A percentile compares a stretch with the other conserved stretches of the same genome.
These are phyloP conservation scores for Chaetomidium leptoderma DNA, from an alignment of 495 filamentous ascomycete species.

Conservation along the genomic window DNA sequence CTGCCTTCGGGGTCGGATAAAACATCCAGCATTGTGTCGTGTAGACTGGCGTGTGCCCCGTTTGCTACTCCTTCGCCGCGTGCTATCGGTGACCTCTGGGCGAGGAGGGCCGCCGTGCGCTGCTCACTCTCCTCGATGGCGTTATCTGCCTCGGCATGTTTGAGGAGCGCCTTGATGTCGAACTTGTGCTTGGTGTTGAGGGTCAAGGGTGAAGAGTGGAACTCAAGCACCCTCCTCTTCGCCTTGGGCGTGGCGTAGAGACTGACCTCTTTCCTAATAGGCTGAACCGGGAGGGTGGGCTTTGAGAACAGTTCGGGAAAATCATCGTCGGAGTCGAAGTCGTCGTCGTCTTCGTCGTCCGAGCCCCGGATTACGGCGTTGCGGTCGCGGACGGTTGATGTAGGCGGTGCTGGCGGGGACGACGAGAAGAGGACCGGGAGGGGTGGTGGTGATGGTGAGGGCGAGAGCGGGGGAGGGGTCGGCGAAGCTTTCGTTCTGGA, in stretches of 20 bases:
- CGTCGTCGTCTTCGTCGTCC: conserved; percentile 23
- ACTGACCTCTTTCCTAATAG: background rate
- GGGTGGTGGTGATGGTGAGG: conserved; percentile 13
- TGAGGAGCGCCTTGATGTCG: conserved; percentile 61
- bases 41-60: conserved; percentile 21
- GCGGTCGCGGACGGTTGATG: conserved; percentile 26
- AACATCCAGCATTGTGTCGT: conserved; percentile 39
- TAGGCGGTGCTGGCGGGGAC: conserved; percentile 30
- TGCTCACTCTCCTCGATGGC: conserved; percentile 55
- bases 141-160: conserved; percentile 54
- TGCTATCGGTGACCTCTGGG: conserved; percentile 29
- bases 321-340: conserved; percentile 16
- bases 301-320: conserved; percentile 14
- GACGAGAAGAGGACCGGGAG: conserved; percentile 22
- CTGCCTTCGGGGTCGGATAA: conserved; percentile 46
- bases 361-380: conserved; percentile 56
- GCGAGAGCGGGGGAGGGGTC: conserved; percentile 15
- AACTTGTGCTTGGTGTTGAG: conserved; percentile 59
- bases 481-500: conserved; percentile 14
- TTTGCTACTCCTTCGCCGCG: conserved; percentile 18
- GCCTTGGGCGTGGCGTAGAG: conserved; percentile 33
- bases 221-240: conserved; percentile 38
- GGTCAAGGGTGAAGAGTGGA: conserved; percentile 41
- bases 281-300: conserved; percentile 1
- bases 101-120: conserved; percentile 38